Conservation (phyloP, 345 rosid genomes). For the Ceriops decandra region DNA sequence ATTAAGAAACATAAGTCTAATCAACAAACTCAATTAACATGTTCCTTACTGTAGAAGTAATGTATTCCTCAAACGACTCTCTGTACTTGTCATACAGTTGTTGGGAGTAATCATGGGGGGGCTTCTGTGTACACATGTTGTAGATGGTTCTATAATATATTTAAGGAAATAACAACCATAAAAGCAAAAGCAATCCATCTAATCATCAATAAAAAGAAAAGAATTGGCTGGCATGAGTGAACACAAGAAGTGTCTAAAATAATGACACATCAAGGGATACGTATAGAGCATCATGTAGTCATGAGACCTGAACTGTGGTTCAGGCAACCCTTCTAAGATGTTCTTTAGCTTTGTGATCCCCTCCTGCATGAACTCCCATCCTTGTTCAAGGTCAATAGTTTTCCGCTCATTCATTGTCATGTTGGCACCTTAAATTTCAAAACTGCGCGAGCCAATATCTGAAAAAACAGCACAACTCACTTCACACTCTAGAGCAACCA, state of each 20-base stretch:
- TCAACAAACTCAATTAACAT: neutral
- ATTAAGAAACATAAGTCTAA: neutral
- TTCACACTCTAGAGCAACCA: no score
- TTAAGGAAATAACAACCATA: neutral
- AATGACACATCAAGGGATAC: conserved; percentile 5
- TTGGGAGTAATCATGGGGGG: conserved; percentile 36
- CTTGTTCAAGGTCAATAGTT: conserved; percentile 71
- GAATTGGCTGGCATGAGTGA: neutral
- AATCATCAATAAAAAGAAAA: neutral
- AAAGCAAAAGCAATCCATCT: neutral
- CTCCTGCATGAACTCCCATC: conserved; percentile 85
- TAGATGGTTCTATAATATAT: conserved; percentile 28
- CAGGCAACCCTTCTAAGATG: conserved; percentile 52
- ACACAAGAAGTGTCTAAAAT: neutral
- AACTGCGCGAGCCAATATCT: conserved; percentile 6
- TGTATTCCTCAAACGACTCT: conserved; percentile 28
- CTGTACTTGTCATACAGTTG: conserved; percentile 32
- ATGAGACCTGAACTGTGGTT: conserved; percentile 32
- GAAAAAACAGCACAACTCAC: neutral
- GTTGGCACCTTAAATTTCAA: conserved; percentile 3
- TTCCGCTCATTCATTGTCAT: conserved; percentile 65
- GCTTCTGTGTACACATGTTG: conserved; percentile 39
- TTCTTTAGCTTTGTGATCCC: conserved; percentile 78
- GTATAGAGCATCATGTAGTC: conserved; percentile 45
- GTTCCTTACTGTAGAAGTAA: conserved; percentile 21